A percentile compares a stretch with the other conserved stretches of the same genome.
Evolutionary conservation across 2,329 filamentous ascomycete species (phyloP).

Genomic region (Ophiostoma sp.): DNA sequence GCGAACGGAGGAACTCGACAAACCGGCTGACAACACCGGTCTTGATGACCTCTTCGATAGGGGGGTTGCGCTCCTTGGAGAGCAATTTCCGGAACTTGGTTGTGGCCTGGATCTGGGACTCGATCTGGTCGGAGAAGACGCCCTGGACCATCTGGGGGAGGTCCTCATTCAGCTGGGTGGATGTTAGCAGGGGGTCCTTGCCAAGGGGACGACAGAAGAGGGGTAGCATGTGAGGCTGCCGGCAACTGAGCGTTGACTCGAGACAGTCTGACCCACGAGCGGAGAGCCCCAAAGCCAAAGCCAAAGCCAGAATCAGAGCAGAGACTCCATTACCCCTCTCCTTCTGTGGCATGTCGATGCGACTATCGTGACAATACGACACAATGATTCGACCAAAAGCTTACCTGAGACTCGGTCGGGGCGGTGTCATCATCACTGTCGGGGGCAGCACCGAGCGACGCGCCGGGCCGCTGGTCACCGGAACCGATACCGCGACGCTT

Average conservation of each 20-base stretch:
- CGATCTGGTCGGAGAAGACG: constrained; percentile 98
- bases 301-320: neutral
- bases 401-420: constrained; percentile 93
- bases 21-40: constrained; percentile 96
- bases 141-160: constrained; percentile 97
- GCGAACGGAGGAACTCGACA: constrained; percentile 95
- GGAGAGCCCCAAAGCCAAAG: no score
- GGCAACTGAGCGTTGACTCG: constrained; percentile 2
- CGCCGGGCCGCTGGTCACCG: constrained; percentile 72
- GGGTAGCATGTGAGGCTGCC: neutral
- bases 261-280: no score
- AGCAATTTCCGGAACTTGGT: constrained; percentile 98
- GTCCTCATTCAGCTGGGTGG: constrained; percentile 80
- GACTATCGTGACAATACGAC: constrained; percentile 6
- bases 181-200: constrained; percentile 15
- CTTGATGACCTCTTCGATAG: constrained; percentile 98
- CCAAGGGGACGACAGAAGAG: neutral
- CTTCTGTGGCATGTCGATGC: no score
- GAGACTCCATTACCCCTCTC: neutral
- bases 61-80: constrained; percentile 97
- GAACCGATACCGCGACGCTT: constrained; percentile 93
- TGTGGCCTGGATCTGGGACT: constrained; percentile 92
- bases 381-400: constrained; percentile 21
- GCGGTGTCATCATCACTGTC: constrained; percentile 97
- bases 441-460: constrained; percentile 76